These are phyloP conservation scores for Dissophora ornata DNA, from an alignment of 192 early-diverging fungal genomes.

Conservation along the genomic window DNA sequence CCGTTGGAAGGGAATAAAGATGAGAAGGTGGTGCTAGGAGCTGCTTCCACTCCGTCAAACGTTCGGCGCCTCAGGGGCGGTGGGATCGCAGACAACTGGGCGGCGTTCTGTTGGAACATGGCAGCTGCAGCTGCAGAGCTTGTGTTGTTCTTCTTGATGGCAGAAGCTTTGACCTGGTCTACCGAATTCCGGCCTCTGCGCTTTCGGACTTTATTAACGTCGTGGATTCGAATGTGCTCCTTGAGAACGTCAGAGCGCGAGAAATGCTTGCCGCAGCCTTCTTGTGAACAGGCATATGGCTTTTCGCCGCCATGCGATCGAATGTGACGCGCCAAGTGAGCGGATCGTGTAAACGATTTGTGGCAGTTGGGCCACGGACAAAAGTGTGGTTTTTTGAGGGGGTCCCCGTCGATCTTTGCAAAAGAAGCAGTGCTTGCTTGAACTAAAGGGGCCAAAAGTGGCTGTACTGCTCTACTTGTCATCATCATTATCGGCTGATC, in stretches of 20 bases:
- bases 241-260: conserved; percentile 83
- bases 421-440: too few species aligned
- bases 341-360: conserved; percentile 53
- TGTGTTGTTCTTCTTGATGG: neutral
- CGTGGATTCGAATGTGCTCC: conserved; percentile 82
- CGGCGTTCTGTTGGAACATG: neutral
- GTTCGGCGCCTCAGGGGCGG: conserved; percentile 24
- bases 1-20: neutral
- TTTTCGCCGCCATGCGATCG: conserved; percentile 82
- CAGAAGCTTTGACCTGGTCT: neutral
- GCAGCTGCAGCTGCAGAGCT: conserved; percentile 1
- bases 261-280: conserved; percentile 75
- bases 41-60: conserved; percentile 13
- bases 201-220: conserved; percentile 71
- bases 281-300: conserved; percentile 71
- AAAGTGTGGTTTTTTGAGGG: conserved; percentile 31
- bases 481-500: neutral
- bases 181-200: conserved; percentile 16
- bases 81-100: conserved; percentile 20
- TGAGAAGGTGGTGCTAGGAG: conserved; percentile 3
- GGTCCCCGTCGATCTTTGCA: neutral
- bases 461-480: too few species aligned
- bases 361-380: conserved; percentile 51
- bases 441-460: too few species aligned
- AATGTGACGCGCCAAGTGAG: conserved; percentile 82